Base-by-base conservation (phyloP, 257 asterid species). In the Salvia splendens region DNA sequence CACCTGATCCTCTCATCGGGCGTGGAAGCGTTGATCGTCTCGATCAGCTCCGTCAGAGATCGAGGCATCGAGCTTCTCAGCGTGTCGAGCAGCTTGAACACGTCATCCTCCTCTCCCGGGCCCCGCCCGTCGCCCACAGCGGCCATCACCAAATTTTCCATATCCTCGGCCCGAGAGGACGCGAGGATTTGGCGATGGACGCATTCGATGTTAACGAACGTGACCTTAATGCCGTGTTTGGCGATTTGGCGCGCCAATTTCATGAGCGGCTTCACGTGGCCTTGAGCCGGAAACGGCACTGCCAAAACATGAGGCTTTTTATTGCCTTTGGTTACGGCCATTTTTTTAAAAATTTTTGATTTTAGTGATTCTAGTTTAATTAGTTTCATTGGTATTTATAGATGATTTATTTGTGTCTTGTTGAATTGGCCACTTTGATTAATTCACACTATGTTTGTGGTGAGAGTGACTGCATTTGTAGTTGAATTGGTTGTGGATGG, bases 181-280 rank as follows among this genome's bases (percentile, higher is more conserved):
- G 76, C 65, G 4, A 61, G 24, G 6, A 82, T 11, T 42, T 73
- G 75, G 9, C 64, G 59, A 12, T 82, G 91, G 32, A 80, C 54
- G 36, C 58, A 4, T 35, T 85, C 76, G 17, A 72, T 65, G 77
- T 80, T 85, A 12, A 77, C 91, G 35, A 80, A 76, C 0, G 88
- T 82, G 10, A 85, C 82, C 72, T 80, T 85, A 53, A 80, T 65
- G 5, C 86, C 88, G 2, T 65, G 75, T 50, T 52, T 47, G 64
- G 86, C 85, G 35, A 85, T 50, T 61, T 67, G 61, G 33, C 59
- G 74, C 0, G 71, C 75, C 12, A 85, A 60, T 36, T 83, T 83
- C 80, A 82, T 46, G 73, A 85, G 80, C 5, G 91, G 86, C 69
- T 49, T 76, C 9, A 85, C 85, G 15, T 85, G 88, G 40, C 88